Evolutionary conservation across 805 yeast genomes (phyloP).

Genomic region (Candida ortonii): DNA sequence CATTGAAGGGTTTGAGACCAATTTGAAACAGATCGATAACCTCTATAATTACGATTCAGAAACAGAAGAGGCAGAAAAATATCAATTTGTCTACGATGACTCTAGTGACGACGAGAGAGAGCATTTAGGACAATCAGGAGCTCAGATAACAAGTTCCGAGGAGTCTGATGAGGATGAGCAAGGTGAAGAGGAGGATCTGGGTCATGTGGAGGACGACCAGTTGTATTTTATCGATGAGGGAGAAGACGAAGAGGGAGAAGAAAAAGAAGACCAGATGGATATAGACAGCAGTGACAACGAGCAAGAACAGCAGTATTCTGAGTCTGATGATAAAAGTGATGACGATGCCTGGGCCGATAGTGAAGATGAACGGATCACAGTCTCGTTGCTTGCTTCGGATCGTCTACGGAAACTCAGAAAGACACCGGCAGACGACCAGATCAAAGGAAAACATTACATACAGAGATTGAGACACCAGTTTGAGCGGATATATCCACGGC

Average conservation of each 20-base stretch:
- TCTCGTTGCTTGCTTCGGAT: conserved; percentile 59
- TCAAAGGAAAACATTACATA: conserved; percentile 34
- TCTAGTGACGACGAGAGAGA: conserved; percentile 33
- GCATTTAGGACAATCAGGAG: too few species aligned
- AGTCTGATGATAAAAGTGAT: conserved; percentile 27
- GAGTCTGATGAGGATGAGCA: conserved; percentile 34
- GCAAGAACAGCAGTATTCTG: conserved; percentile 31
- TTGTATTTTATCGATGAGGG: conserved; percentile 54
- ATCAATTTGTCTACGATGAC: conserved; percentile 22
- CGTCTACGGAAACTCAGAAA: conserved; percentile 70
- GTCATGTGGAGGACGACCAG: conserved; percentile 43
- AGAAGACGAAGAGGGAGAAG: conserved; percentile 44
- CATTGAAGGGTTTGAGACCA: conserved; percentile 63
- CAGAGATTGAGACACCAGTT: conserved; percentile 55
- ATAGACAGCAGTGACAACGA: conserved; percentile 28
- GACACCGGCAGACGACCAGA: conserved; percentile 37
- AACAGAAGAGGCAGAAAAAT: conserved; percentile 29
- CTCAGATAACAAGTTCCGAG: conserved; percentile 49
- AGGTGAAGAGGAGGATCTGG: conserved; percentile 12
- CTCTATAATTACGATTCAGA: conserved; percentile 47
- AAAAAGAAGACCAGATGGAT: conserved; percentile 35
- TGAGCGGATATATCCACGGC: conserved; percentile 72
- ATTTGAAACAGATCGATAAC: conserved; percentile 59
- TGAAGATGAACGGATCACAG: conserved; percentile 73
- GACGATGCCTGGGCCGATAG: conserved; percentile 79